Percentiles rank a stretch among this genome's conserved stretches.
These are phyloP conservation scores for Pythium oligandrum DNA, from an alignment of 352 stramenopile genomes.

Conservation along the genomic window DNA sequence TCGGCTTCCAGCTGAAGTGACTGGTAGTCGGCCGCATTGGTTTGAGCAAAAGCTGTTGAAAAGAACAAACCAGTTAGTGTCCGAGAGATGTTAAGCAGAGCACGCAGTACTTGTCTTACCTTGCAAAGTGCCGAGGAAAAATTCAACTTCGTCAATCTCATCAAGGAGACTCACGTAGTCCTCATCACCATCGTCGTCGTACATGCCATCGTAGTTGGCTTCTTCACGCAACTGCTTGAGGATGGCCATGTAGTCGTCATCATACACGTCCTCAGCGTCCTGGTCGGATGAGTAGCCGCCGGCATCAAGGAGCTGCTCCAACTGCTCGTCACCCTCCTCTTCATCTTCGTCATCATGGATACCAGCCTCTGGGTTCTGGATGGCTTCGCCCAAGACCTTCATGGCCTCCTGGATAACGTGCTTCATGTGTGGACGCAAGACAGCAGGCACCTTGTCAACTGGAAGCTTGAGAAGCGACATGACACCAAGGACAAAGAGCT, in stretches of 20 bases:
- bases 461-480: conserved; percentile 90
- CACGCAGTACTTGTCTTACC: conserved; percentile 10
- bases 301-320: conserved; percentile 86
- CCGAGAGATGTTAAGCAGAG: background rate
- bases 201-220: conserved; percentile 65
- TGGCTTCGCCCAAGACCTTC: conserved; percentile 79
- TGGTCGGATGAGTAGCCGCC: conserved; percentile 88
- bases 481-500: conserved; percentile 91
- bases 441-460: conserved; percentile 68
- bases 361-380: conserved; percentile 50
- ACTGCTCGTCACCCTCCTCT: conserved; percentile 50
- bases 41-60: conserved; percentile 37
- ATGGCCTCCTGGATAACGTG: conserved; percentile 81
- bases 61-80: conserved; percentile 1
- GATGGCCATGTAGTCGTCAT: conserved; percentile 93
- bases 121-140: conserved; percentile 88
- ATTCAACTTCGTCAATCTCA: conserved; percentile 90
- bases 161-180: conserved; percentile 92
- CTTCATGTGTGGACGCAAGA: conserved; percentile 85
- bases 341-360: conserved; percentile 60
- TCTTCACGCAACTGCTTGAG: conserved; percentile 90
- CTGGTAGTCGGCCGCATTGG: conserved; percentile 50
- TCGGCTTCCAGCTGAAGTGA: conserved; percentile 59
- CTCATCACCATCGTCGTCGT: conserved; percentile 89
- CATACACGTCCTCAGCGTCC: conserved; percentile 91